These are phyloP conservation scores for Amanita thiersii DNA, from an alignment of 768 basidiomycete genomes.

Conservation along the genomic window DNA sequence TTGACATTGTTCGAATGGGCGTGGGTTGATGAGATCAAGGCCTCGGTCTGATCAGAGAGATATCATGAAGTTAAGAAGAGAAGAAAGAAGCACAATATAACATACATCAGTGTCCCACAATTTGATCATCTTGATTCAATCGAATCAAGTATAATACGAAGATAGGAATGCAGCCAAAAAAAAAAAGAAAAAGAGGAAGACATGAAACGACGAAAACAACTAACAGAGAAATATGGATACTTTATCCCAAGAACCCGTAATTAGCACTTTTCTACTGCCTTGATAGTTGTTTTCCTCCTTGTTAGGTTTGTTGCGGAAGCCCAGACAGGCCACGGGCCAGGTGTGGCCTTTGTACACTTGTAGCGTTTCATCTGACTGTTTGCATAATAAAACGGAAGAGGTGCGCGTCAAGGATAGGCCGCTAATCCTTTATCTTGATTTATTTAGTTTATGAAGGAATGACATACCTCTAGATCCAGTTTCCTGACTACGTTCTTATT, in stretches of 20 bases:
- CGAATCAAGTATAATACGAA: slow-evolving; percentile 9
- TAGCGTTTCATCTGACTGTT: slow-evolving; percentile 71
- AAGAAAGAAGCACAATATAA: slow-evolving; percentile 3
- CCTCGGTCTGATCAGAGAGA: slow-evolving; percentile 48
- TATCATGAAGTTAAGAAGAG: too few species aligned
- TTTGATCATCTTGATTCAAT: slow-evolving; percentile 89
- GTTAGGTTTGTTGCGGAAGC: slow-evolving; percentile 43
- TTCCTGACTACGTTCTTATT: slow-evolving; percentile 70
- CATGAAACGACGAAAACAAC: background rate
- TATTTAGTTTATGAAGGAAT: background rate
- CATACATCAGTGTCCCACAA: slow-evolving; percentile 77
- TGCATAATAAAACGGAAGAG: background rate
- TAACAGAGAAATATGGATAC: slow-evolving; percentile 24
- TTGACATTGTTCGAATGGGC: slow-evolving; percentile 94
- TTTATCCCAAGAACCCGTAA: slow-evolving; percentile 95
- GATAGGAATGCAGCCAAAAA: background rate
- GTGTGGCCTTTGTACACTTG: slow-evolving; percentile 77
- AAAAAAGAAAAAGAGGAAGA: slow-evolving; percentile 1
- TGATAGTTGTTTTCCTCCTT: too few species aligned
- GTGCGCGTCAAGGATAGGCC: too few species aligned
- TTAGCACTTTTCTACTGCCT: slow-evolving; percentile 43
- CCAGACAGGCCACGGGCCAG: slow-evolving; percentile 82
- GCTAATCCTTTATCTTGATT: too few species aligned
- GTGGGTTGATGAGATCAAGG: slow-evolving; percentile 57
- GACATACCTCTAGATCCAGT: slow-evolving; percentile 65